Evolutionary conservation across 805 yeast genomes (phyloP).

Genomic region (Metschnikowia orientalis): DNA sequence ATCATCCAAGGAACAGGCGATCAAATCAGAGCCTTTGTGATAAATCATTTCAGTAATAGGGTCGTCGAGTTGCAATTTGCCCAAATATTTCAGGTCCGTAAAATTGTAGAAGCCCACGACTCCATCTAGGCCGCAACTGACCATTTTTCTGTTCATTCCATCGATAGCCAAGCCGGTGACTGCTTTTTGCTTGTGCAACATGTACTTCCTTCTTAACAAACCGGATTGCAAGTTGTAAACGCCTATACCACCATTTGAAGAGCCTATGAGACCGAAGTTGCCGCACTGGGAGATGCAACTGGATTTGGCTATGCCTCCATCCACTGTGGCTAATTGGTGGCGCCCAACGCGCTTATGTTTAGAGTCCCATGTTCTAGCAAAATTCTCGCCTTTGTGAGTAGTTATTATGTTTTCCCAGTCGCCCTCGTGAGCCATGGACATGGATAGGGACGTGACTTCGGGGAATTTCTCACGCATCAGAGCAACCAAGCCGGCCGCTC

Average conservation of each 20-base stretch:
- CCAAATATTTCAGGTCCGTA: conserved; percentile 60
- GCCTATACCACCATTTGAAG: conserved; percentile 78
- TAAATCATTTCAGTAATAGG: conserved; percentile 76
- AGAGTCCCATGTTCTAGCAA: conserved; percentile 90
- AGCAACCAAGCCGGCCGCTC: conserved; percentile 53
- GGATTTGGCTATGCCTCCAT: conserved; percentile 67
- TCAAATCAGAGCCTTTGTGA: conserved; percentile 77
- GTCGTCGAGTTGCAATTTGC: conserved; percentile 63
- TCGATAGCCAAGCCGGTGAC: conserved; percentile 88
- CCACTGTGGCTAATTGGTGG: conserved; percentile 66
- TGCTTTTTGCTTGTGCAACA: conserved; percentile 60
- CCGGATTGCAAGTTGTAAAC: conserved; percentile 93
- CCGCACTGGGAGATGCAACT: conserved; percentile 90
- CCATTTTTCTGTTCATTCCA: conserved; percentile 85
- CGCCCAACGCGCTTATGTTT: conserved; percentile 76
- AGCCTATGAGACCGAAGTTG: conserved; percentile 89
- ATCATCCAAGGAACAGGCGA: conserved; percentile 84
- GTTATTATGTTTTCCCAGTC: conserved; percentile 94
- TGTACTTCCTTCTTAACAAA: conserved; percentile 62
- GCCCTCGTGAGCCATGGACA: conserved; percentile 70
- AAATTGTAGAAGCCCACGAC: conserved; percentile 83
- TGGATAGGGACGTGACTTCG: conserved; percentile 65
- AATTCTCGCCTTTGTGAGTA: conserved; percentile 75
- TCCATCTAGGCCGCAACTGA: conserved; percentile 87
- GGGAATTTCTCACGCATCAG: conserved; percentile 68